Evolutionary conservation across 2,329 filamentous ascomycete species (phyloP).

Genomic region (Lanzia echinophila): DNA sequence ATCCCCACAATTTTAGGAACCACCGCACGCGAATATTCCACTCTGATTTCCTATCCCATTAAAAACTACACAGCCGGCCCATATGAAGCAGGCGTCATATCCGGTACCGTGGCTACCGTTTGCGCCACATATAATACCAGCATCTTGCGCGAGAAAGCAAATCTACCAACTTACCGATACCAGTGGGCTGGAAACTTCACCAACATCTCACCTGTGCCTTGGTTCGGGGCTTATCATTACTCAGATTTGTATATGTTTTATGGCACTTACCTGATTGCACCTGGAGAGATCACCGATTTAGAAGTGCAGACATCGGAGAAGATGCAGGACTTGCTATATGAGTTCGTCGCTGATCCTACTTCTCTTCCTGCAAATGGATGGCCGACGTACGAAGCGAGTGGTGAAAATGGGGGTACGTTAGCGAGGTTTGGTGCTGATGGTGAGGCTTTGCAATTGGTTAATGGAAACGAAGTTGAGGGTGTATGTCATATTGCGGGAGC

Average conservation of each 20-base stretch:
- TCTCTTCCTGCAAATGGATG: not conserved
- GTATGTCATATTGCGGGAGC: slow-evolving; percentile 8
- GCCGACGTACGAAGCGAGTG: not conserved
- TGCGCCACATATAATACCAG: slow-evolving; percentile 9
- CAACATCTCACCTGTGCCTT: slow-evolving; percentile 22
- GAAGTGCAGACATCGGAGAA: slow-evolving; percentile 3
- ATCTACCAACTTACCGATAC: slow-evolving; percentile 23
- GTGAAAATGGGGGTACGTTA: not conserved
- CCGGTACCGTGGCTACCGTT: not conserved
- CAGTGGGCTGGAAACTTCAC: slow-evolving; percentile 30
- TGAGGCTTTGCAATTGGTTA: slow-evolving; percentile 3
- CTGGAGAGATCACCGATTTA: slow-evolving; percentile 1
- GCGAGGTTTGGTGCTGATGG: slow-evolving; percentile 7
- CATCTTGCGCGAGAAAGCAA: slow-evolving; percentile 4
- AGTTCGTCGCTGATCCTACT: not conserved
- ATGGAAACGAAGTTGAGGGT: slow-evolving; percentile 9
- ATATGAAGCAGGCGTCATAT: not conserved
- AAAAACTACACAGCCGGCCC: slow-evolving; percentile 7
- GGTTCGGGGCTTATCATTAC: slow-evolving; percentile 14
- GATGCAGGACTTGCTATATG: slow-evolving; percentile 6
- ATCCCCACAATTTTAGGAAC: slow-evolving; percentile 13
- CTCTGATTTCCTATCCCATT: slow-evolving; percentile 8
- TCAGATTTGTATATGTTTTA: slow-evolving; percentile 14
- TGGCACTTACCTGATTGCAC: slow-evolving; percentile 5
- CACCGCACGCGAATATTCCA: slow-evolving; percentile 8